A percentile compares a stretch with the other conserved stretches of the same genome.
phyloP scores from a whole-genome alignment of 2,329 filamentous ascomycete species.

The Phoma sp. region DNA sequence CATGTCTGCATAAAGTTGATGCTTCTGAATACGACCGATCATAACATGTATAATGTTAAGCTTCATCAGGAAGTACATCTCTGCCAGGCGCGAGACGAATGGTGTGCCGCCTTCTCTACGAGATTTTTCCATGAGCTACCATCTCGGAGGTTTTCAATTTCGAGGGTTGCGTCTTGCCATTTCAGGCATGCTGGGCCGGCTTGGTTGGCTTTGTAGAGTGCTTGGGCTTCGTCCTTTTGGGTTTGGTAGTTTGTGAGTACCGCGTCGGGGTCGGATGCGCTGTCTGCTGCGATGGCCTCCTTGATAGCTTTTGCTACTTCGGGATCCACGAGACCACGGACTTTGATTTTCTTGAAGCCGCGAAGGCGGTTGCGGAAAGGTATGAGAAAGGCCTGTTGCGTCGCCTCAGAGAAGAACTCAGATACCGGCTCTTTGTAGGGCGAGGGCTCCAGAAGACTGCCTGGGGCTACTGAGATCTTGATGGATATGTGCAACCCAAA shows the following conservation, averaged over 20 bases:
- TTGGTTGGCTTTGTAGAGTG: neutral
- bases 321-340: too few species aligned
- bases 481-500: conserved; percentile 5
- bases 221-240: conserved; percentile 4
- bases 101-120: conserved; percentile 4
- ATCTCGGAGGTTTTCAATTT: neutral
- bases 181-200: neutral
- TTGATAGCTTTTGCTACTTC: too few species aligned
- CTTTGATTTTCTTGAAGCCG: conserved; percentile 20
- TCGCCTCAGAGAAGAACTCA: conserved; percentile 25
- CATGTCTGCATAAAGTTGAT: neutral
- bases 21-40: neutral
- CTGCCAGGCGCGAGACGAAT: conserved; percentile 20
- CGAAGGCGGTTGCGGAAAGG: conserved; percentile 20
- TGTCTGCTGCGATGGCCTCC: too few species aligned
- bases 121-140: neutral
- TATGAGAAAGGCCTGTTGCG: conserved; percentile 21
- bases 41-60: conserved; percentile 24
- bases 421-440: conserved; percentile 4
- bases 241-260: too few species aligned
- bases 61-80: conserved; percentile 23
- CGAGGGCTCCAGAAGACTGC: neutral
- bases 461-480: conserved; percentile 16
- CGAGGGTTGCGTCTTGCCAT: neutral
- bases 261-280: too few species aligned